Evolutionary conservation across 306 rosid genomes (phyloP).

Genomic region (Arachis stenosperma): DNA sequence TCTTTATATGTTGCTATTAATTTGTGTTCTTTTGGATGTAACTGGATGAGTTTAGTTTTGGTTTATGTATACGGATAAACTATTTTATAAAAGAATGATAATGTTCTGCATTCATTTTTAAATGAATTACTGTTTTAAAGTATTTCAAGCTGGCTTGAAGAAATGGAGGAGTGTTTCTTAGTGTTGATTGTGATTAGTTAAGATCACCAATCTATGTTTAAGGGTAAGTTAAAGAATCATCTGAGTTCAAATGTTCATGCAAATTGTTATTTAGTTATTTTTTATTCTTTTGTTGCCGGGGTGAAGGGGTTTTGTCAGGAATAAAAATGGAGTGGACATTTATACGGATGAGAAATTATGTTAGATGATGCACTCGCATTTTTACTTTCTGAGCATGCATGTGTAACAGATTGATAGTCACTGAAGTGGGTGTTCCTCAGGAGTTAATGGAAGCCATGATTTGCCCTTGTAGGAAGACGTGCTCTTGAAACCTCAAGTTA

Average conservation of each 20-base stretch:
- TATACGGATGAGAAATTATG: not conserved
- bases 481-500: slow-evolving; percentile 55
- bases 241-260: no score
- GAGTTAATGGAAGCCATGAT: slow-evolving; percentile 38
- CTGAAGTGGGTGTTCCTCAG: slow-evolving; percentile 36
- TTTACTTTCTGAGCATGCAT: slow-evolving; percentile 25
- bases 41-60: not conserved
- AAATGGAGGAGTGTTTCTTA: not conserved
- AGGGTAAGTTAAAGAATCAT: no score
- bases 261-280: not conserved
- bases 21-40: not conserved
- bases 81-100: not conserved
- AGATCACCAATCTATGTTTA: no score
- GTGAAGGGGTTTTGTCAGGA: no score
- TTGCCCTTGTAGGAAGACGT: slow-evolving; percentile 50
- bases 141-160: not conserved
- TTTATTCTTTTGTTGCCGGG: not conserved
- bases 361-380: slow-evolving; percentile 27
- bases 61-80: not conserved
- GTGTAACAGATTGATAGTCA: slow-evolving; percentile 19
- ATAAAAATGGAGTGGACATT: no score
- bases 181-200: not conserved
- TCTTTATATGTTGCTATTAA: not conserved
- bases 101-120: no score
- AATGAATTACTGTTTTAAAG: not conserved